A percentile compares a stretch with the other conserved stretches of the same genome.
Conservation (phyloP, 768 basidiomycete species). For the Leccinum imitatum region DNA sequence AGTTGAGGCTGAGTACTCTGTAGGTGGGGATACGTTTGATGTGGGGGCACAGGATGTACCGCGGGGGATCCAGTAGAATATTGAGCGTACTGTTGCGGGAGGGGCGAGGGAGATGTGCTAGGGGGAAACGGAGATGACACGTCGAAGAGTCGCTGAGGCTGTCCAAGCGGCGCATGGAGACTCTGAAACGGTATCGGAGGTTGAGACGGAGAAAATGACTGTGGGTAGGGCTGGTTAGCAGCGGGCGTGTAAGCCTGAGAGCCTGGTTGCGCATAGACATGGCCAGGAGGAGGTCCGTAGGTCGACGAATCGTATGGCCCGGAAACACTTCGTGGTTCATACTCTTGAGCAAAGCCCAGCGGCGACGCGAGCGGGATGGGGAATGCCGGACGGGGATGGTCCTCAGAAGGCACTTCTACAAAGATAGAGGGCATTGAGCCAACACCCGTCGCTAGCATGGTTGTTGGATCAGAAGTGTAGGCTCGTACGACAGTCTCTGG, state of each 20-base stretch:
- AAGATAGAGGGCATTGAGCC: slow-evolving; percentile 19
- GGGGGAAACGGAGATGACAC: neutral
- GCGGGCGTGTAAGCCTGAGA: slow-evolving; percentile 10
- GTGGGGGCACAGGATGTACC: slow-evolving; percentile 13
- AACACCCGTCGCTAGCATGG: neutral
- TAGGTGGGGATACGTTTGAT: slow-evolving; percentile 12
- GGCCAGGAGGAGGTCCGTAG: slow-evolving; percentile 10
- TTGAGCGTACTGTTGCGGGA: slow-evolving; percentile 19
- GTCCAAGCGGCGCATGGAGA: slow-evolving; percentile 5
- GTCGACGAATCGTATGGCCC: slow-evolving; percentile 3
- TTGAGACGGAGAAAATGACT: slow-evolving; percentile 11
- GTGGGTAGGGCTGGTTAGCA: slow-evolving; percentile 6
- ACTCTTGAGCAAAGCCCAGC: neutral
- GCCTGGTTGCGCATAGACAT: slow-evolving; percentile 12
- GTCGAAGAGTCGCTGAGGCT: slow-evolving; percentile 17
- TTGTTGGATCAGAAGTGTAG: slow-evolving; percentile 3
- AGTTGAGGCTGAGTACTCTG: slow-evolving; percentile 16
- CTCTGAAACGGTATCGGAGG: slow-evolving; percentile 13
- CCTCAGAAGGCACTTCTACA: slow-evolving; percentile 13
- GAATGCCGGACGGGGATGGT: slow-evolving; percentile 1
- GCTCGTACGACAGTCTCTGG: slow-evolving; percentile 9
- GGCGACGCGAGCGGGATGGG: slow-evolving; percentile 5
- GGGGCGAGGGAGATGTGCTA: slow-evolving; percentile 2
- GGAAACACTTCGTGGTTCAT: neutral
- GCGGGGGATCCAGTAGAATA: slow-evolving; percentile 7